Evolutionary conservation across 2,329 filamentous ascomycete species (phyloP), one percentile per base, ranked within the genome.

Genomic region (Elsinoe batatas): DNA sequence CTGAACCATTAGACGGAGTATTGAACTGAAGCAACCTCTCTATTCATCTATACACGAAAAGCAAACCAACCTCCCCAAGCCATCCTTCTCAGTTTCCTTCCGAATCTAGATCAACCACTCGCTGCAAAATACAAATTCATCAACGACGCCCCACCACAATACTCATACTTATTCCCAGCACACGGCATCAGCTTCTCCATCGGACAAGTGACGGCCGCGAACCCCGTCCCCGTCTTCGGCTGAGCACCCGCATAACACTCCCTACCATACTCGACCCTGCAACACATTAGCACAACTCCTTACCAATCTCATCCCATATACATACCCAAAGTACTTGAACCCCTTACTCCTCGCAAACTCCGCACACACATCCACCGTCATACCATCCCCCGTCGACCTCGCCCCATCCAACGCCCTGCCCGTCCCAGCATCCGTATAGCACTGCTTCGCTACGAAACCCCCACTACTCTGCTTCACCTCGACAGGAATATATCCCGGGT

Each of bases 71-170:
- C 26, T 5, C 26, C 26, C 26, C 2, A 26, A 3, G 26, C 7
- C 26, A 30, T 22, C 26, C 4, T 30, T 7, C 26, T 7, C 26
- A 5, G 3, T 8, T 7, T 30, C 5, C 26, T 8, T 7, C 26
- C 26, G 26, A 30, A 30, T 8, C 26, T 8, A 30, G 40, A 10
- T 44, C 18, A 44, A n/a, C 17, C 15, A 12, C 32, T 54, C 18
- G 51, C 32, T 10, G 51, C 38, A 32, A 54, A 66, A 51, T 66
- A 69, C 30, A 68, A 54, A 35, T 61, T 66, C 61, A 69, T 60
- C 57, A 68, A 59, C 15, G 57, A 61, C 5, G 56, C 43, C 12
- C 60, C 65, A 38, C 67, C 67, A 60, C 67, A 68, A 54, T 58
- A 66, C 58, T 66, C 57, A 36, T 59, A 54, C 43, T 43, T 30